Evolutionary conservation across 2,329 filamentous ascomycete species (phyloP).

Genomic region (Arthrobotrys musiformis): DNA sequence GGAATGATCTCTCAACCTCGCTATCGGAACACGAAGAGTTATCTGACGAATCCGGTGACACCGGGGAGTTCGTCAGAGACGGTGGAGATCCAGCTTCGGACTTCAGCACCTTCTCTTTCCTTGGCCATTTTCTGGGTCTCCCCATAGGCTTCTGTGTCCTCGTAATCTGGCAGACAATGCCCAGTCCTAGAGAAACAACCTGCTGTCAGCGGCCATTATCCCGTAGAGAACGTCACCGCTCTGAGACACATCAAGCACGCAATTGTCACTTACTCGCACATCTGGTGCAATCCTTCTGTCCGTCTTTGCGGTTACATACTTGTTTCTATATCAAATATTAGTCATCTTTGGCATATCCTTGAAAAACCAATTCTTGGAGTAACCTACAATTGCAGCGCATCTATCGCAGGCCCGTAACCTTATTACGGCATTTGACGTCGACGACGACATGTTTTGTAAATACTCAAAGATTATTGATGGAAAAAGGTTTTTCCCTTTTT

Average conservation of each 20-base stretch:
- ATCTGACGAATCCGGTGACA: constrained; percentile 50
- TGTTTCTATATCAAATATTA: constrained; percentile 53
- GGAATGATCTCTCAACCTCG: constrained; percentile 51
- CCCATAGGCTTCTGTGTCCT: constrained; percentile 57
- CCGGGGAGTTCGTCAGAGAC: constrained; percentile 48
- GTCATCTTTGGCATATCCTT: constrained; percentile 31
- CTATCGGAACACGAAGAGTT: constrained; percentile 54
- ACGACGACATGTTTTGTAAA: constrained; percentile 45
- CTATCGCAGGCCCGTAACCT: constrained; percentile 56
- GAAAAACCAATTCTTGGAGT: not conserved
- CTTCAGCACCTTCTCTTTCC: constrained; percentile 50
- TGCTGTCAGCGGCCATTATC: constrained; percentile 5
- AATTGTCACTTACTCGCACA: constrained; percentile 53
- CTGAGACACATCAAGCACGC: constrained; percentile 27
- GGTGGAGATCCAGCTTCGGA: constrained; percentile 50
- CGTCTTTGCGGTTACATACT: constrained; percentile 56
- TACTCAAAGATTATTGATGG: constrained; percentile 43
- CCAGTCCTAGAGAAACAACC: constrained; percentile 44
- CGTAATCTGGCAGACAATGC: constrained; percentile 55
- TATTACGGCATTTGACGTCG: constrained; percentile 45
- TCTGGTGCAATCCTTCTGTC: constrained; percentile 55
- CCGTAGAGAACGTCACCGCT: not conserved
- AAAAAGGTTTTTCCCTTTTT: constrained; percentile 41
- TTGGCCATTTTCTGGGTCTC: constrained; percentile 54
- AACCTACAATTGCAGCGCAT: constrained; percentile 54